These are phyloP conservation scores for Bimuria novae-zelandiae DNA, from an alignment of 2,329 filamentous ascomycete genomes.

Conservation along the genomic window DNA sequence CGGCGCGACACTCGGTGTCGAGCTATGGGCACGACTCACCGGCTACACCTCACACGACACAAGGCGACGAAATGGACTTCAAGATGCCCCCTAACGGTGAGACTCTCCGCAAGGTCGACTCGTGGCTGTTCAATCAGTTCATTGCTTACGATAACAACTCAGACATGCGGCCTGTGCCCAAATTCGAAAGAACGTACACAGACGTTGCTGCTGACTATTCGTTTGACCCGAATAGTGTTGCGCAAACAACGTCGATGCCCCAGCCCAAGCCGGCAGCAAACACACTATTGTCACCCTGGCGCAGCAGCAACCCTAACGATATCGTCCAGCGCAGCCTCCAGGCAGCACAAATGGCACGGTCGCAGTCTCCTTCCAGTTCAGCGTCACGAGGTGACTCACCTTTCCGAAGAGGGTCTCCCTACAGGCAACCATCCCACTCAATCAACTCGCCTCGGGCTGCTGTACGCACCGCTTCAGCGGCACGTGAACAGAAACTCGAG, in stretches of 20 bases:
- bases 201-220: slow-evolving; percentile 84
- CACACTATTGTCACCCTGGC: slow-evolving; percentile 56
- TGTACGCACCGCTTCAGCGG: slow-evolving; percentile 61
- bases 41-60: slow-evolving; percentile 62
- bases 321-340: slow-evolving; percentile 77
- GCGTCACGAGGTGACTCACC: slow-evolving; percentile 74
- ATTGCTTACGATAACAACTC: slow-evolving; percentile 65
- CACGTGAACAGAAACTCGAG: slow-evolving; percentile 66
- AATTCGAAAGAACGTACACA: slow-evolving; percentile 83
- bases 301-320: slow-evolving; percentile 47
- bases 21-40: slow-evolving; percentile 65
- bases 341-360: slow-evolving; percentile 73
- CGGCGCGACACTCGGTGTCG: slow-evolving; percentile 63
- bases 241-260: slow-evolving; percentile 50
- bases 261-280: slow-evolving; percentile 56
- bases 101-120: slow-evolving; percentile 46
- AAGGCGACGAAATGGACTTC: slow-evolving; percentile 58
- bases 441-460: slow-evolving; percentile 47
- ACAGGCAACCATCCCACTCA: slow-evolving; percentile 49
- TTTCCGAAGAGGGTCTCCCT: slow-evolving; percentile 69
- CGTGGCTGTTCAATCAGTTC: slow-evolving; percentile 64
- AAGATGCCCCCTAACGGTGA: slow-evolving; percentile 62
- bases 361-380: slow-evolving; percentile 58
- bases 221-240: slow-evolving; percentile 72
- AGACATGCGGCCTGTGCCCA: slow-evolving; percentile 65